These are phyloP conservation scores for Psilocybe mexicana DNA, from an alignment of 1,284 basidiomycete genomes.

Conservation along the genomic window DNA sequence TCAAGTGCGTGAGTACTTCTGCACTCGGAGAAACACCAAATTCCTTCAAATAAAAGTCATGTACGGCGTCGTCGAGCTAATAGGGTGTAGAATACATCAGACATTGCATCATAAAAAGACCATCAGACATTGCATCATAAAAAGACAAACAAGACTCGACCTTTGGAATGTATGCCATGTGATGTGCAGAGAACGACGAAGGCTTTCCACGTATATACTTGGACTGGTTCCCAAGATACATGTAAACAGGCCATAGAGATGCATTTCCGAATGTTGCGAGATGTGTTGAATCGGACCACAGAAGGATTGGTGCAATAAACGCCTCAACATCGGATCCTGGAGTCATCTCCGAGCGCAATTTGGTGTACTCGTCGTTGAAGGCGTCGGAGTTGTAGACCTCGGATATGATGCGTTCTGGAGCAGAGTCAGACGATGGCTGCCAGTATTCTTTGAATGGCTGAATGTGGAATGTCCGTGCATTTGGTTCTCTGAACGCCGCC, in stretches of 20 bases:
- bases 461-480: slow-evolving; percentile 19
- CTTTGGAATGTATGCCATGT: slow-evolving; percentile 26
- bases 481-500: no score
- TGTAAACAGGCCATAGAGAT: slow-evolving; percentile 34
- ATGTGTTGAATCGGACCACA: slow-evolving; percentile 38
- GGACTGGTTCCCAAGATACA: slow-evolving; percentile 30
- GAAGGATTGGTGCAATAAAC: slow-evolving; percentile 31
- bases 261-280: slow-evolving; percentile 35
- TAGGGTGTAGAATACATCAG: no score
- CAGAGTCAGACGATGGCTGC: not conserved
- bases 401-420: slow-evolving; percentile 21
- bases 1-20: slow-evolving; percentile 24
- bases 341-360: slow-evolving; percentile 22
- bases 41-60: slow-evolving; percentile 18
- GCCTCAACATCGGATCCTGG: slow-evolving; percentile 26
- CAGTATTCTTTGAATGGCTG: not conserved
- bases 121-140: not conserved
- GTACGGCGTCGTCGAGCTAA: slow-evolving; percentile 5
- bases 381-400: slow-evolving; percentile 34
- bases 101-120: not conserved
- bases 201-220: slow-evolving; percentile 30
- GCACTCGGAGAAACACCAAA: slow-evolving; percentile 15
- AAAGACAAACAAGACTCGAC: slow-evolving; percentile 3
- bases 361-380: slow-evolving; percentile 29
- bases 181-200: slow-evolving; percentile 16